These are phyloP conservation scores for Recurvomyces mirabilis DNA, from an alignment of 495 filamentous ascomycete species.

Conservation along the genomic window DNA sequence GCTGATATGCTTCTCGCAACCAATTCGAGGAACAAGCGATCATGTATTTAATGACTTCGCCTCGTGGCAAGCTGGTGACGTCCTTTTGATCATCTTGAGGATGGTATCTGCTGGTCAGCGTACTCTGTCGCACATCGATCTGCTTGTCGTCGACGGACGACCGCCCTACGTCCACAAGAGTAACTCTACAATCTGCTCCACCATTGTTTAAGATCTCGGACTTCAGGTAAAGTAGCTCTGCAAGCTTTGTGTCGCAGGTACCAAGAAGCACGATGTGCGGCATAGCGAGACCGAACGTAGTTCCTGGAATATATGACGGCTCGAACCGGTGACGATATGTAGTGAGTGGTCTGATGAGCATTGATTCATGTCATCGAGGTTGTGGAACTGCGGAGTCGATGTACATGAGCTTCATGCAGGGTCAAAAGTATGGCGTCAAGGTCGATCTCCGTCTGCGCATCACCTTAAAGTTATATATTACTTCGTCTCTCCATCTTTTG, in stretches of 20 bases:
- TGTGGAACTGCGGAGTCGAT: no score
- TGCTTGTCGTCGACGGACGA: conserved; percentile 30
- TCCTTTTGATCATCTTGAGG: conserved; percentile 3
- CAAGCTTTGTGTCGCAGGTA: conserved; percentile 58
- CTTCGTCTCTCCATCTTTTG: no score
- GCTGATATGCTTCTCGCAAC: conserved; percentile 28
- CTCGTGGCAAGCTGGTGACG: conserved; percentile 32
- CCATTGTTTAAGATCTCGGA: conserved; percentile 22
- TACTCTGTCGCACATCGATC: conserved; percentile 38
- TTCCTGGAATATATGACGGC: no score
- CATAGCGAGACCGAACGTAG: conserved; percentile 16
- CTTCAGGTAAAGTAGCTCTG: conserved; percentile 47
- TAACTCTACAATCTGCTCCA: conserved; percentile 25
- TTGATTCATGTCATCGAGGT: no score
- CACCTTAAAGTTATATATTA: no score
- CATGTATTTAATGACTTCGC: conserved; percentile 42
- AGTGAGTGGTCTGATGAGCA: no score
- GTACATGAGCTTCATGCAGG: no score
- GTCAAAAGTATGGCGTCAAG: no score
- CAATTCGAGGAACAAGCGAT: conserved; percentile 30
- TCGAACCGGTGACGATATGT: no score
- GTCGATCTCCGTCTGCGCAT: no score
- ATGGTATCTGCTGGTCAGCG: conserved; percentile 25
- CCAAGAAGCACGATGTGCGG: conserved; percentile 45
- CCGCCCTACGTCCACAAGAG: conserved; percentile 48